These are phyloP conservation scores for Lepidium didymum DNA, from an alignment of 345 rosid species.

Conservation along the genomic window DNA sequence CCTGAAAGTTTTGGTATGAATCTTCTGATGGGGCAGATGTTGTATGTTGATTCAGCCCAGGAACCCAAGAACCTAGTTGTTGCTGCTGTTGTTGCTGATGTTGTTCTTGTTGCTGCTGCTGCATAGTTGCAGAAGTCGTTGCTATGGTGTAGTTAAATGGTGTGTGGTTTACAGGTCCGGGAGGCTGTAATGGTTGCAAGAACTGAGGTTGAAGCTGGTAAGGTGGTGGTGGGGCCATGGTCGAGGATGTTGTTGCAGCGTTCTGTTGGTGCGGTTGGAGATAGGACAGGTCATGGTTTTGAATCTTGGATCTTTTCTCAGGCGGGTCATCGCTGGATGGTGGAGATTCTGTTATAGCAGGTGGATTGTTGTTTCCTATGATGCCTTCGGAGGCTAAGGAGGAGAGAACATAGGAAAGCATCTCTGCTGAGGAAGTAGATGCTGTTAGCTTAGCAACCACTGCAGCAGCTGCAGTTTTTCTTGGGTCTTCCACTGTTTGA, in stretches of 20 bases:
- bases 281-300: slow-evolving; percentile 46
- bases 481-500: slow-evolving; percentile 41
- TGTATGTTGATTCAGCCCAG: slow-evolving; percentile 37
- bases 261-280: slow-evolving; percentile 37
- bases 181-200: slow-evolving; percentile 47
- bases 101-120: not conserved
- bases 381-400: slow-evolving; percentile 87
- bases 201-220: slow-evolving; percentile 41
- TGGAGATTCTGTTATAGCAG: slow-evolving; percentile 20
- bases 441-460: slow-evolving; percentile 88
- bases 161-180: slow-evolving; percentile 39
- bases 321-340: slow-evolving; percentile 42
- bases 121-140: slow-evolving; percentile 16
- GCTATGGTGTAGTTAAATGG: slow-evolving; percentile 48
- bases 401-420: slow-evolving; percentile 92
- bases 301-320: slow-evolving; percentile 73
- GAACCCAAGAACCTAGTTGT: slow-evolving; percentile 37
- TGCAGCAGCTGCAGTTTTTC: slow-evolving; percentile 79
- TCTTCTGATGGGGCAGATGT: slow-evolving; percentile 39
- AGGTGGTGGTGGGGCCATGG: slow-evolving; percentile 42
- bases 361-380: slow-evolving; percentile 39
- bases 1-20: slow-evolving; percentile 57
- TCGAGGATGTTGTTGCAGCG: slow-evolving; percentile 49
- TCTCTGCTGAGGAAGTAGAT: slow-evolving; percentile 80
- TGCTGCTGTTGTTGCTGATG: slow-evolving; percentile 41